Conservation (phyloP, 225 moss, liverwort and hornwort genomes). For the Pseudoscleropodium purum region DNA sequence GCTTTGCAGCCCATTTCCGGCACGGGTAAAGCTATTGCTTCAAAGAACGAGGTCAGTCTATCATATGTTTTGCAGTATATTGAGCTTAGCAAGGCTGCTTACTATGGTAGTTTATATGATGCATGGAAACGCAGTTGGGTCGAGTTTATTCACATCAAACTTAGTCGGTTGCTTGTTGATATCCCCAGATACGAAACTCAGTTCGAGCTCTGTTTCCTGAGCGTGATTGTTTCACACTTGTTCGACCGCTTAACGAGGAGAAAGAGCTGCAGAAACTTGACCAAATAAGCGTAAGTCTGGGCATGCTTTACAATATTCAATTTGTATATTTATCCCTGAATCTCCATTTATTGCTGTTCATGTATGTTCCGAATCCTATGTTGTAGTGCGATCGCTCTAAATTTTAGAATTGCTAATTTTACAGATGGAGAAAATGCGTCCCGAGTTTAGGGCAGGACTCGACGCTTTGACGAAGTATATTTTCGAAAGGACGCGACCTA, state of each 20-base stretch:
- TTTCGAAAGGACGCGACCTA: conserved; percentile 74
- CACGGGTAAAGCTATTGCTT: conserved; percentile 65
- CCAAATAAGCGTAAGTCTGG: conserved; percentile 50
- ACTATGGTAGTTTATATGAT: not conserved
- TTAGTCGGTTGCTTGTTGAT: not conserved
- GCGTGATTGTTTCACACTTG: conserved; percentile 85
- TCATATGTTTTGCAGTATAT: not conserved
- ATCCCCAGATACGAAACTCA: conserved; percentile 69
- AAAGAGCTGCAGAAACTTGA: conserved; percentile 82
- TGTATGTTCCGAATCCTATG: not conserved
- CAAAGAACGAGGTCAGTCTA: conserved; percentile 65
- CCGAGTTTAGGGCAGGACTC: conserved; percentile 69
- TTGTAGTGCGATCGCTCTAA: not conserved
- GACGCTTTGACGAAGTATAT: conserved; percentile 72
- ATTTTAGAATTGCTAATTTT: not conserved
- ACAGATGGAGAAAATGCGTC: conserved; percentile 86
- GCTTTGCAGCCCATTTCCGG: conserved; percentile 71
- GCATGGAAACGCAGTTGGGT: not conserved
- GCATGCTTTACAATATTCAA: not conserved
- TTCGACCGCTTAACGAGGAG: conserved; percentile 81
- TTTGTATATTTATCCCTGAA: no score
- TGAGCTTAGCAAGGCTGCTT: not conserved
- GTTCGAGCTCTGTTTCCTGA: conserved; percentile 82
- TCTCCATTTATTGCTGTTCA: not conserved
- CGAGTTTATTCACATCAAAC: not conserved